Percentiles rank a stretch among this genome's conserved stretches.
These are phyloP conservation scores for Mortierella sp. DNA, from an alignment of 371 early-diverging fungal genomes.

Conservation along the genomic window DNA sequence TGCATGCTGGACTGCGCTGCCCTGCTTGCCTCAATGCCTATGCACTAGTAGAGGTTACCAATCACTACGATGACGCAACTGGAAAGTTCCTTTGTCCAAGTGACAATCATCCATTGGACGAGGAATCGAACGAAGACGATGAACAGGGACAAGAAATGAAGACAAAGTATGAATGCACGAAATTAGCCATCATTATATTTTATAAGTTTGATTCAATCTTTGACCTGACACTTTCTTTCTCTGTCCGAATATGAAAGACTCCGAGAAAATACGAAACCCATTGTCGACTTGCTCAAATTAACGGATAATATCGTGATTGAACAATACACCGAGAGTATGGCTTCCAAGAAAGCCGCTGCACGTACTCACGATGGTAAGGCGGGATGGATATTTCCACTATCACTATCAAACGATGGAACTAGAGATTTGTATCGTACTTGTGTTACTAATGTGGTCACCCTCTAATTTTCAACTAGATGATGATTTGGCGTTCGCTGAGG, in stretches of 20 bases:
- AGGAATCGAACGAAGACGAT: constrained; percentile 35
- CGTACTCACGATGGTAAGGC: constrained; percentile 42
- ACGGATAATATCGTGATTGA: constrained; percentile 81
- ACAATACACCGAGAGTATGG: constrained; percentile 45
- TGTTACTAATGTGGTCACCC: too few species aligned
- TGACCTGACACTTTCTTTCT: neutral
- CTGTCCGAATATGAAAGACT: constrained; percentile 60
- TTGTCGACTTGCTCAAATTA: constrained; percentile 84
- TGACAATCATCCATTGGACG: constrained; percentile 31
- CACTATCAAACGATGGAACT: too few species aligned
- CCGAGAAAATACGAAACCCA: constrained; percentile 85
- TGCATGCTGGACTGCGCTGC: constrained; percentile 82
- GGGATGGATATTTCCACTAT: neutral
- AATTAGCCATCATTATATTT: neutral
- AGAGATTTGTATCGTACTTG: too few species aligned
- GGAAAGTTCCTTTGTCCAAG: constrained; percentile 40
- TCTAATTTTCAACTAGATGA: constrained; percentile 30
- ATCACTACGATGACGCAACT: constrained; percentile 12
- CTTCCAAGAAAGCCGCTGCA: constrained; percentile 30
- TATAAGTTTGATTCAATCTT: neutral
- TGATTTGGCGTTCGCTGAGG: constrained; percentile 77
- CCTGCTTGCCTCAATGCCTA: constrained; percentile 69
- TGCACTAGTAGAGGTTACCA: constrained; percentile 38
- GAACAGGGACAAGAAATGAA: constrained; percentile 49
- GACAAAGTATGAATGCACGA: constrained; percentile 30